Base-by-base conservation (phyloP, 2,329 filamentous ascomycete species). In the Bipolaris bicolor region DNA sequence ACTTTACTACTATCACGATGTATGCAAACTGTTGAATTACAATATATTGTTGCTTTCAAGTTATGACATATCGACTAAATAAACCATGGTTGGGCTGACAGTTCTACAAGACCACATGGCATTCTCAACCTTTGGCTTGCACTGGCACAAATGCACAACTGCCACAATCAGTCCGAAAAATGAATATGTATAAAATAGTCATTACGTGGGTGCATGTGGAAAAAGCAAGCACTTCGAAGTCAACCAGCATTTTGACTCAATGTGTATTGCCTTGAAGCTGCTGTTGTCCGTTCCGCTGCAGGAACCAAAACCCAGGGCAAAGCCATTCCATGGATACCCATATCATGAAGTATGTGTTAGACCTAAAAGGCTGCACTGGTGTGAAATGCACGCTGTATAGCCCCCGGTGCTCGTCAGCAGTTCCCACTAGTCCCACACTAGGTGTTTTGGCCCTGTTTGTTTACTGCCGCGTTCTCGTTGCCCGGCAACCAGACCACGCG, bases 401-500 rank as follows among this genome's bases (percentile, higher is more conserved):
- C 5, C 15, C 15, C 9, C 11, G 7, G 13, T 26, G 33, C 22
- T 29, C 20, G n/a, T n/a, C 10, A 18, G 46, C 33, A 18, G 20
- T 15, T 49, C 46, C 22, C 33, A 16, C 22, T 18, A 39, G 9
- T 49, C 24, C 6, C 22, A 15, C 22, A 11, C 34, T 39, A 39
- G 22, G 33, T 15, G 33, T 29, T 18, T 39, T 26, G 34, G 20
- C 22, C 33, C 16, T 62, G 51, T 62, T 62, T 62, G 58, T 61
- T 61, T 55, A 56, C 58, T 47, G 44, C 44, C 46, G 18, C 24
- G 47, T 40, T 45, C 52, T 50, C 41, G 66, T 70, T 69, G 62
- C 65, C 61, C 51, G 49, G 65, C 67, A 70, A 73, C 71, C 43
- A 49, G 55, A 10, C 46, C 64, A 64, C 70, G 68, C 66, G 66